Base-by-base conservation (phyloP, 2,329 filamentous ascomycete species). In the Cercospora janseana region DNA sequence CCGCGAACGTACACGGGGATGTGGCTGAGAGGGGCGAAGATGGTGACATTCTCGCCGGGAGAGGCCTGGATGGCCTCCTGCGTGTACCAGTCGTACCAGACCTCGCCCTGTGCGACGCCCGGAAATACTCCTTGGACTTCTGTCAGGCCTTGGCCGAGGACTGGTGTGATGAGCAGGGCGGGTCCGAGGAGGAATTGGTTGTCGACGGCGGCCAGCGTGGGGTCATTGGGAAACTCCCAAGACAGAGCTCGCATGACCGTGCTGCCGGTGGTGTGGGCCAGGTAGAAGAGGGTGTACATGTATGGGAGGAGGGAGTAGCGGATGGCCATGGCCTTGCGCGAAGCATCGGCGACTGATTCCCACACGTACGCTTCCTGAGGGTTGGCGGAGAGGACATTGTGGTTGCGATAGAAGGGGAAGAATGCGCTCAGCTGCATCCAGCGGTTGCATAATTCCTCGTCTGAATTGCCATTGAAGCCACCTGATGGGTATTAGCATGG, bases 61-160 rank as follows among this genome's bases (percentile, higher is more conserved):
- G 71, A 54, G 0, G 74, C 77, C 12, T 72, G 62, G 3, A 88
- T 72, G 0, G 73, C 74, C 0, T 74, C 75, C 43, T 82, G 79
- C n/a, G 78, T 85, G 67, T 89, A 89, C 85, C 86, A 91, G 65
- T 91, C 86, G 61, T 89, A 91, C 83, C 86, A 91, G 2, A 81
- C 66, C 31, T 80, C 79, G 18, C 74, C 82, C 1, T 76, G 68
- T 2, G 75, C 75, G 2, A 82, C 67, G 5, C 85, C 85, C 0
- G 86, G 86, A 66, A 90, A 89, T 3, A 88, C 79, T 21, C 82
- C 86, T 20, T 79, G 71, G 6, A 88, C 85, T 1, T 75, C 77
- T 0, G 71, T 78, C 13, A 79, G 79, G 6, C 79, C 82, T 55
- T 82, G 81, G 3, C 75, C 78, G 1, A 89, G 76, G 0, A 85